Evolutionary conservation across 2,329 filamentous ascomycete species (phyloP).

Genomic region (Gliomastix tumulicola): DNA sequence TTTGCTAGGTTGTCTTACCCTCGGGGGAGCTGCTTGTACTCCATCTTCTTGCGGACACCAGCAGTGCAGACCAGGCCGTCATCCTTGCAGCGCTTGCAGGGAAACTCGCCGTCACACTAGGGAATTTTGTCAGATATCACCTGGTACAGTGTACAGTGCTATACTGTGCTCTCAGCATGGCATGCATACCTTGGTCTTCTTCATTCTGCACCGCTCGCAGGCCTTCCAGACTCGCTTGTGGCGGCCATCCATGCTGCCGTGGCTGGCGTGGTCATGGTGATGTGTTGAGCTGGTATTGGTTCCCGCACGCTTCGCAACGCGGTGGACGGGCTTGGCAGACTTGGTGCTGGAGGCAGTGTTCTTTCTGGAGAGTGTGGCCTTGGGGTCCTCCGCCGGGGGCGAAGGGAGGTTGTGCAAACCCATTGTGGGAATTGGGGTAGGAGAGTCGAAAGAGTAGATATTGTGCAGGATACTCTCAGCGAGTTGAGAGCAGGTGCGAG

Average conservation of each 20-base stretch:
- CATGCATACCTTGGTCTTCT: constrained; percentile 62
- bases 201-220: constrained; percentile 60
- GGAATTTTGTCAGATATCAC: background rate
- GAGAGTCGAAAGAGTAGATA: too few relatives aligned
- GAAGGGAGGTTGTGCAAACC: constrained; percentile 40
- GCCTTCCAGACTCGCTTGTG: constrained; percentile 63
- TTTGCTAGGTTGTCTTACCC: constrained; percentile 34
- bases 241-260: constrained; percentile 38
- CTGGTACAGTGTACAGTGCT: background rate
- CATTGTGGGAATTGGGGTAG: too few relatives aligned
- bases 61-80: constrained; percentile 58
- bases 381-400: constrained; percentile 42
- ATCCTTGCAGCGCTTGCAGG: constrained; percentile 60
- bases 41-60: constrained; percentile 59
- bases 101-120: constrained; percentile 59
- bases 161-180: background rate
- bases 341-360: constrained; percentile 33
- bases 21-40: constrained; percentile 59
- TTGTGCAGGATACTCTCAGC: too few relatives aligned
- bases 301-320: constrained; percentile 42
- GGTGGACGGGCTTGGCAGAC: constrained; percentile 41
- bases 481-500: too few relatives aligned
- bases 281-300: constrained; percentile 24
- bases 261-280: constrained; percentile 26
- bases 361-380: constrained; percentile 26